Evolutionary conservation across 2,329 filamentous ascomycete species (phyloP).

Genomic region (Fusarium nygamai): DNA sequence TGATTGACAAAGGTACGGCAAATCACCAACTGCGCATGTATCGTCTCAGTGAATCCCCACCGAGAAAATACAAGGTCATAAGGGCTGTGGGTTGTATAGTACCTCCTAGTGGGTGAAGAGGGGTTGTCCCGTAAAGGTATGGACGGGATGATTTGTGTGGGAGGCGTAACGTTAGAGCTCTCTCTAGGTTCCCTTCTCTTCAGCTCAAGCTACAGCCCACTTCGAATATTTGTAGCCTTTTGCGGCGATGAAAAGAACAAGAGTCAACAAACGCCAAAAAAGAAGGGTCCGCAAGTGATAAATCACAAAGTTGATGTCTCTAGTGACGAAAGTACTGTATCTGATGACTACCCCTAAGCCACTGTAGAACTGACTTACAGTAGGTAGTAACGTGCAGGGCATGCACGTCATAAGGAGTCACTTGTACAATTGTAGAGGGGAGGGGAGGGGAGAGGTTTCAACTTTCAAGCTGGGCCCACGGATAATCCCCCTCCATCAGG

Average conservation of each 20-base stretch:
- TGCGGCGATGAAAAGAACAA: neutral
- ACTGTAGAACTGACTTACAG: neutral
- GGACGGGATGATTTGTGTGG: neutral
- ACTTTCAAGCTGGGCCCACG: conserved; percentile 27
- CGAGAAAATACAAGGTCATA: conserved; percentile 16
- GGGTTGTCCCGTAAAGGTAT: conserved; percentile 5
- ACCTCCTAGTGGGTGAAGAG: neutral
- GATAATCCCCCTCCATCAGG: conserved; percentile 21
- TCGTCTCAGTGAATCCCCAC: neutral
- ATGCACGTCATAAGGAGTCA: conserved; percentile 32
- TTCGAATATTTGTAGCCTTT: conserved; percentile 18
- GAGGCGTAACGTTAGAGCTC: conserved; percentile 3
- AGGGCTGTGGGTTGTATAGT: conserved; percentile 19
- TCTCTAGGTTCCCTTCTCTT: conserved; percentile 13
- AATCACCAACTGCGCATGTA: conserved; percentile 19
- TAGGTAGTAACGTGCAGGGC: neutral
- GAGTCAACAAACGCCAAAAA: neutral
- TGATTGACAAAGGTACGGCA: conserved; percentile 13
- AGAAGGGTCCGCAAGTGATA: neutral
- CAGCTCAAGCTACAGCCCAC: conserved; percentile 39
- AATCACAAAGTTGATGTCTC: neutral
- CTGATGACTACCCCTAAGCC: neutral
- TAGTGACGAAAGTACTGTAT: neutral
- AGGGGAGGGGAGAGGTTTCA: conserved; percentile 27
- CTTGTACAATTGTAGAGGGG: too few species aligned